A percentile compares a stretch with the other conserved stretches of the same genome.
Conservation (phyloP, 1,139 yeast species). For the Suhomyces bolitotheri region DNA sequence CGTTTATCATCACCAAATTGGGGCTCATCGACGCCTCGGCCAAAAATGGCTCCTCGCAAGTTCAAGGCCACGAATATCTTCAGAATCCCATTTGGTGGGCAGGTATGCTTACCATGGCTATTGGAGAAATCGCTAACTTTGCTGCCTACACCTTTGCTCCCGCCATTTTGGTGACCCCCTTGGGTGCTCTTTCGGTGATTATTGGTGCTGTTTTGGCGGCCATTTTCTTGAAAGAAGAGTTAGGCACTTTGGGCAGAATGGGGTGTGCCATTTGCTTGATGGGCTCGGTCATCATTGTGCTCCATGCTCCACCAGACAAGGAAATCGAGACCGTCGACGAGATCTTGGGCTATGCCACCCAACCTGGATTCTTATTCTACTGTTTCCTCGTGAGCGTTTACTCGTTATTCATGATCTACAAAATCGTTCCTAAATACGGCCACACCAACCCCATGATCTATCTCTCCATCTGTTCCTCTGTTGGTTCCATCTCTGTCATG, state of each 20-base stretch:
- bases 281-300: slow-evolving; percentile 86
- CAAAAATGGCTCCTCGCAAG: slow-evolving; percentile 59
- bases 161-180: slow-evolving; percentile 86
- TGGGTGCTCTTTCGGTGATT: slow-evolving; percentile 87
- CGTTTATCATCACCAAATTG: slow-evolving; percentile 85
- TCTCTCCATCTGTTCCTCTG: slow-evolving; percentile 85
- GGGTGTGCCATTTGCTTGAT: slow-evolving; percentile 90
- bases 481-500: slow-evolving; percentile 91
- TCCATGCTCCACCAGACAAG: slow-evolving; percentile 93
- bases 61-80: slow-evolving; percentile 72
- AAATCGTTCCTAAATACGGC: slow-evolving; percentile 80
- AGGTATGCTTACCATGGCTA: slow-evolving; percentile 87
- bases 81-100: slow-evolving; percentile 95
- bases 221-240: slow-evolving; percentile 77
- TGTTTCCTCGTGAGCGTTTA: slow-evolving; percentile 62
- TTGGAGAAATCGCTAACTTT: slow-evolving; percentile 89
- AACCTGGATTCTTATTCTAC: slow-evolving; percentile 77
- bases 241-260: slow-evolving; percentile 87
- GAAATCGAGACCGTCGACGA: slow-evolving; percentile 89
- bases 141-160: slow-evolving; percentile 97
- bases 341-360: slow-evolving; percentile 74
- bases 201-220: slow-evolving; percentile 92
- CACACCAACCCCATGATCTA: slow-evolving; percentile 84
- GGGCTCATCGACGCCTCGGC: slow-evolving; percentile 76
- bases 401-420: slow-evolving; percentile 77